Evolutionary conservation across 805 yeast genomes (phyloP).

Genomic region (Yamadazyma ubonensis): DNA sequence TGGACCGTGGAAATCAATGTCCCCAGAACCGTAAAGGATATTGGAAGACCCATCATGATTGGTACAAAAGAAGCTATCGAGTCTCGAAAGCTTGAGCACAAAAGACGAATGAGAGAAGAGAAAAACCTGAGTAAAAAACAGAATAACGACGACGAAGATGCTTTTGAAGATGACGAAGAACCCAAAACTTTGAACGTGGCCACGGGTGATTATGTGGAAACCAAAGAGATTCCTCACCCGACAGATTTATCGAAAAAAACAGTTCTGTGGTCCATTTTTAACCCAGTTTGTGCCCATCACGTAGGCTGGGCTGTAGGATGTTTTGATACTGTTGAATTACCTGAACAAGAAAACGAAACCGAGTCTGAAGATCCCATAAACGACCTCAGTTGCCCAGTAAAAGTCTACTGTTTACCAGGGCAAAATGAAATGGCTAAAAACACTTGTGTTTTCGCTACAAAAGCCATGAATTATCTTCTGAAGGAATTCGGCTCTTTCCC

Average conservation of each 20-base stretch:
- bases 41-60: constrained; percentile 48
- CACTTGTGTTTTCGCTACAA: constrained; percentile 71
- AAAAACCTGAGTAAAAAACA: constrained; percentile 16
- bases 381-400: constrained; percentile 37
- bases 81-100: constrained; percentile 13
- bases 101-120: constrained; percentile 14
- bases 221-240: constrained; percentile 72
- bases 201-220: constrained; percentile 66
- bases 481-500: constrained; percentile 94
- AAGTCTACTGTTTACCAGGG: constrained; percentile 60
- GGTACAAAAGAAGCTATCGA: constrained; percentile 31
- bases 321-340: constrained; percentile 61
- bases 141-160: constrained; percentile 27
- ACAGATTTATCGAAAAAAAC: constrained; percentile 72
- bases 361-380: constrained; percentile 21
- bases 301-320: constrained; percentile 95
- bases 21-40: constrained; percentile 75
- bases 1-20: constrained; percentile 90
- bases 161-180: constrained; percentile 46
- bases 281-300: constrained; percentile 91
- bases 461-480: constrained; percentile 78
- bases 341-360: constrained; percentile 38
- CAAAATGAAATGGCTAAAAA: constrained; percentile 57
- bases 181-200: constrained; percentile 58
- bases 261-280: constrained; percentile 68